A percentile compares a stretch with the other conserved stretches of the same genome.
Conservation (phyloP, 2,329 filamentous ascomycete genomes). For the Arthroderma sp. region DNA sequence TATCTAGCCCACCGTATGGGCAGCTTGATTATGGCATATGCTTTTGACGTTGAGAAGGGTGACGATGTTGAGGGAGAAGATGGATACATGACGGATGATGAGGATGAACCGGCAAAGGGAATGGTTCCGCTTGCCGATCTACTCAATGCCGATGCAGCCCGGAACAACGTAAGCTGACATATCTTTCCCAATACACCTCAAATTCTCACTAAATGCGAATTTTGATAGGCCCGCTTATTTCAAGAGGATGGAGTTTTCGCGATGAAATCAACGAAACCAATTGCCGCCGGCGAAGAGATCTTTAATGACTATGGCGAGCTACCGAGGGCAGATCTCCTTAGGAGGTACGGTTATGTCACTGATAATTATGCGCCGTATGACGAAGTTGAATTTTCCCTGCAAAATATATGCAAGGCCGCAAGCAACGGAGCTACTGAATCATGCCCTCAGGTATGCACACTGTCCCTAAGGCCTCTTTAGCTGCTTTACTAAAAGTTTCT, state of each 20-base stretch:
- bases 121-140: slow-evolving; percentile 89
- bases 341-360: slow-evolving; percentile 81
- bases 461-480: neutral
- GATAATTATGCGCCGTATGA: slow-evolving; percentile 64
- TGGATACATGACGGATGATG: slow-evolving; percentile 46
- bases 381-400: slow-evolving; percentile 63
- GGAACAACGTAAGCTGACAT: slow-evolving; percentile 54
- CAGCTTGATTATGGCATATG: slow-evolving; percentile 82
- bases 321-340: slow-evolving; percentile 66
- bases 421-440: slow-evolving; percentile 16
- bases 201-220: neutral
- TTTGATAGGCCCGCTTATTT: slow-evolving; percentile 41
- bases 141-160: slow-evolving; percentile 71
- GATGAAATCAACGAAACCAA: slow-evolving; percentile 57
- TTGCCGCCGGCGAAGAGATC: slow-evolving; percentile 60
- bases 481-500: too few relatives aligned
- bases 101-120: slow-evolving; percentile 58
- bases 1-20: slow-evolving; percentile 64
- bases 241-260: slow-evolving; percentile 49
- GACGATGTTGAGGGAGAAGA: slow-evolving; percentile 43
- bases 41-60: slow-evolving; percentile 60
- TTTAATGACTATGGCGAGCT: slow-evolving; percentile 83
- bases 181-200: neutral
- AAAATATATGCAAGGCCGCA: slow-evolving; percentile 37
- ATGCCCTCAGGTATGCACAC: slow-evolving; percentile 20